Base-by-base conservation (phyloP, 2,329 filamentous ascomycete genomes). In the Penicillium hordei region DNA sequence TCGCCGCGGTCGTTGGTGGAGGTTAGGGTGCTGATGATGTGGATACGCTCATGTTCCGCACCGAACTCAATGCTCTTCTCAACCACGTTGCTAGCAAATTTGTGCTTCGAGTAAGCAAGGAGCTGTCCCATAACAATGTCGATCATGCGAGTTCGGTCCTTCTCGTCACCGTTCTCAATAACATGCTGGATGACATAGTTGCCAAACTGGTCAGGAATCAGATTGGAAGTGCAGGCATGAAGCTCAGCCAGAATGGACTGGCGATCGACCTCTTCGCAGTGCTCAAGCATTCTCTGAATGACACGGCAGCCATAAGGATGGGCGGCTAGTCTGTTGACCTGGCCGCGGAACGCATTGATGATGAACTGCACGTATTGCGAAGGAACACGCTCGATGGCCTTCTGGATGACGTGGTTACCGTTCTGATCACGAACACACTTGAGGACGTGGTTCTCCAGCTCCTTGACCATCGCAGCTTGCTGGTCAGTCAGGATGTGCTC, bases 101-200 rank as follows among this genome's bases (percentile, higher is more conserved):
- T 99, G 79, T 97, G 91, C 79, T 92, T 96, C 27, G 92, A 96
- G 66, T 91, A 87, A 1, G 79, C 78, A 39, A 96, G 76, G 2
- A 96, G 79, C 57, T 91, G 85, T 13, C 81, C 80, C 63, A 88
- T 87, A 62, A 97, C 88, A 46, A 91, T 79, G 27, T 82, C 77
- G 55, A 96, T 89, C 68, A 97, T 88, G 66, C 82, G 85, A 15
- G 82, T 81, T 21, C 87, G 85, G 68, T 97, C 91, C 55, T 88
- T 85, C 4, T 84, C 81, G 51, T 87, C 83, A 25, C 93, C 93
- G 62, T 91, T 86, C 59, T 88, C 81, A 60, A 99, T 92, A 51
- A 97, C 86, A 71, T 97, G 91, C 72, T 97, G 94, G 4, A 90
- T 89, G 19, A 99, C 94, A 71, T 99, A 99, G 76, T 99, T 99